Percentiles rank a stretch among this genome's conserved stretches.
Conservation (phyloP, 805 yeast species). For the Cyberlindnera lachancei region DNA sequence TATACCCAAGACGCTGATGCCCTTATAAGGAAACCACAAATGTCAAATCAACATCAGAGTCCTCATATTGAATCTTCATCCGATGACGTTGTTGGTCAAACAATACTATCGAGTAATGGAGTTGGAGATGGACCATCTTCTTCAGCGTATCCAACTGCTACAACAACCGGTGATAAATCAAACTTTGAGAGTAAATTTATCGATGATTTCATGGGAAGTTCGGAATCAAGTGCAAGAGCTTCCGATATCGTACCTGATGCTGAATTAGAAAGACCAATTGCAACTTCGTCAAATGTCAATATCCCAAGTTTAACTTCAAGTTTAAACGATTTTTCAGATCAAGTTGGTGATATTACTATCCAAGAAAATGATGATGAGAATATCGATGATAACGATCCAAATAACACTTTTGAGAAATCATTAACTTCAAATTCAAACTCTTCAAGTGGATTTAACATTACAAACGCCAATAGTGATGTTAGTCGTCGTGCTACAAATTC, state of each 20-base stretch:
- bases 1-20: slow-evolving; percentile 1
- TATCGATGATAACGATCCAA: slow-evolving; percentile 10
- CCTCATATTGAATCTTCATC: slow-evolving; percentile 6
- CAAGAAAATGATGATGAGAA: slow-evolving; percentile 10
- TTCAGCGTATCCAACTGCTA: slow-evolving; percentile 8
- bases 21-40: slow-evolving; percentile 1
- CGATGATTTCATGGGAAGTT: slow-evolving; percentile 17
- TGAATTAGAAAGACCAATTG: slow-evolving; percentile 20
- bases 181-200: slow-evolving; percentile 21
- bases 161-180: slow-evolving; percentile 13
- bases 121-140: not conserved
- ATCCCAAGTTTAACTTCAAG: slow-evolving; percentile 18
- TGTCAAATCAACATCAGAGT: not conserved
- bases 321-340: slow-evolving; percentile 14
- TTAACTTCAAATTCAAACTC: slow-evolving; percentile 13
- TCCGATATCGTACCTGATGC: slow-evolving; percentile 9
- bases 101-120: not conserved
- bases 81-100: slow-evolving; percentile 8
- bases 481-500: slow-evolving; percentile 4
- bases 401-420: slow-evolving; percentile 4
- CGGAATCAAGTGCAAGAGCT: slow-evolving; percentile 2
- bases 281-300: slow-evolving; percentile 22
- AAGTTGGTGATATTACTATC: slow-evolving; percentile 20
- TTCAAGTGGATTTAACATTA: slow-evolving; percentile 4
- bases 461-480: not conserved